Conservation (phyloP, 805 yeast species). For the Kregervanrija pseudodelftensis region DNA sequence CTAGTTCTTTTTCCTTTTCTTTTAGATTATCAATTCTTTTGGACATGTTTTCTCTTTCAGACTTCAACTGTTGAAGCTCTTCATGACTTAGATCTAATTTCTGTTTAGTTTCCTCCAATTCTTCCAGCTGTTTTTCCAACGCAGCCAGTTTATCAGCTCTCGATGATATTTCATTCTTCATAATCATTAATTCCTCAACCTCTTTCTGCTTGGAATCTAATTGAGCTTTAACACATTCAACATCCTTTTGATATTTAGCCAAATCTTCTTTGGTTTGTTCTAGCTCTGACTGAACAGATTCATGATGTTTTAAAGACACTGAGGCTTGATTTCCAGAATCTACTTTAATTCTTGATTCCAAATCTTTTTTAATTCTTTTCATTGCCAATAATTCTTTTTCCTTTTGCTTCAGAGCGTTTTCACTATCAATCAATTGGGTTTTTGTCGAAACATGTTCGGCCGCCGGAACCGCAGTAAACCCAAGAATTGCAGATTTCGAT, state of each 20-base stretch:
- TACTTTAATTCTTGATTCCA: slow-evolving; percentile 4
- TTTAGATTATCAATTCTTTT: not conserved
- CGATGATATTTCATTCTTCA: not conserved
- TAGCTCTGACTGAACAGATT: slow-evolving; percentile 9
- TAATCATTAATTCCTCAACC: not conserved
- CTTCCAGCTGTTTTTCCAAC: slow-evolving; percentile 1
- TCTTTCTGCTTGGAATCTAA: slow-evolving; percentile 3
- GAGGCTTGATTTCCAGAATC: not conserved
- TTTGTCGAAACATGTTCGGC: slow-evolving; percentile 8
- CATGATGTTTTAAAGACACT: slow-evolving; percentile 11
- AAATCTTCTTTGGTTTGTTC: slow-evolving; percentile 3
- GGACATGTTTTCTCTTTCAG: slow-evolving; percentile 1
- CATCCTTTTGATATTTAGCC: not conserved
- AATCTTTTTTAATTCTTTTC: slow-evolving; percentile 8
- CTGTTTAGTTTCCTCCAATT: slow-evolving; percentile 2
- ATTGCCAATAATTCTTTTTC: slow-evolving; percentile 7
- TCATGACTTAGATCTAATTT: slow-evolving; percentile 4
- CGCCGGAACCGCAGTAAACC: slow-evolving; percentile 22
- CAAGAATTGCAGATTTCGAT: slow-evolving; percentile 25
- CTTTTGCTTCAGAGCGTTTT: slow-evolving; percentile 2
- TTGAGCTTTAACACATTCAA: not conserved
- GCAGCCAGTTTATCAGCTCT: slow-evolving; percentile 4
- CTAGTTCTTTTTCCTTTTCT: slow-evolving; percentile 1
- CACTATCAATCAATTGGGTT: slow-evolving; percentile 3
- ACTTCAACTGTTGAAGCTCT: slow-evolving; percentile 3